A percentile compares a stretch with the other conserved stretches of the same genome.
These are phyloP conservation scores for Discostella pseudostelligera DNA, from an alignment of 108 stramenopile genomes.

Conservation along the genomic window DNA sequence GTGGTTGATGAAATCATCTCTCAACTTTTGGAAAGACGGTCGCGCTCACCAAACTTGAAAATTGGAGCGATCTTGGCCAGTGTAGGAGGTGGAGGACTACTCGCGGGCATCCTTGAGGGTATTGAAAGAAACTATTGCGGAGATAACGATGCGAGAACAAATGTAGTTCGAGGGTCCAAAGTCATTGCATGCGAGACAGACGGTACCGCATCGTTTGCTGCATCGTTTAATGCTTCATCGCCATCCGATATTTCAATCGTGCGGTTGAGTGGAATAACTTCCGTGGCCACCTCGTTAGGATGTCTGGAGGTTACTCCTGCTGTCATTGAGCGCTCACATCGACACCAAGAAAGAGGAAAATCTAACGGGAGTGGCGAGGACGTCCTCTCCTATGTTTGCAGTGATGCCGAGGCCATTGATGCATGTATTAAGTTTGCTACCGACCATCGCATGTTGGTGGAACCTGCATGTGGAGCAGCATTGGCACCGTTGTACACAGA, in stretches of 20 bases:
- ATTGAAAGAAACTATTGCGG: slow-evolving; percentile 49
- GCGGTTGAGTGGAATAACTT: slow-evolving; percentile 60
- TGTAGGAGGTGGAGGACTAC: slow-evolving; percentile 90
- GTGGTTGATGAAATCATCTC: slow-evolving; percentile 79
- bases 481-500: slow-evolving; percentile 78
- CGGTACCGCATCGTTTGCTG: slow-evolving; percentile 85
- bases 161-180: slow-evolving; percentile 40
- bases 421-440: slow-evolving; percentile 74
- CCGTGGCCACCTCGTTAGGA: slow-evolving; percentile 86
- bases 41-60: not conserved
- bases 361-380: slow-evolving; percentile 23
- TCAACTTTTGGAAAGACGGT: slow-evolving; percentile 41
- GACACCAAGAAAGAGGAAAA: slow-evolving; percentile 42
- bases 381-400: slow-evolving; percentile 63
- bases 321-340: slow-evolving; percentile 57
- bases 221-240: slow-evolving; percentile 30
- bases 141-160: slow-evolving; percentile 10
- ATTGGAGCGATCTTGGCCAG: slow-evolving; percentile 78
- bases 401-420: slow-evolving; percentile 80
- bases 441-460: slow-evolving; percentile 87
- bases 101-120: slow-evolving; percentile 83
- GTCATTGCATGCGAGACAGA: slow-evolving; percentile 87
- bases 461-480: slow-evolving; percentile 92
- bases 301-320: slow-evolving; percentile 75
- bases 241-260: slow-evolving; percentile 31